These are phyloP conservation scores for Solanum chiquidenum DNA, from an alignment of 257 asterid species.

Conservation along the genomic window DNA sequence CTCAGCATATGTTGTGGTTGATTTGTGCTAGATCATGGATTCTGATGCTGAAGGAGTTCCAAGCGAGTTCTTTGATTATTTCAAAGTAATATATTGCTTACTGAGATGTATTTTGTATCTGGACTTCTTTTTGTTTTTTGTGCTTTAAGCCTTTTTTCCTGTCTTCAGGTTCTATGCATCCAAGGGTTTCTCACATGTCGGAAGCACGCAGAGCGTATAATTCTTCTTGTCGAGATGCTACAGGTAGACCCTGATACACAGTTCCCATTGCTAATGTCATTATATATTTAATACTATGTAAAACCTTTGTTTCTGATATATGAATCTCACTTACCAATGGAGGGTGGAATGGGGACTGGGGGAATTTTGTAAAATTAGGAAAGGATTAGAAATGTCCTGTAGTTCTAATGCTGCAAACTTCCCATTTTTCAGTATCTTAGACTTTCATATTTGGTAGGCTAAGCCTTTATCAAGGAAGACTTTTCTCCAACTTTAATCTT, in stretches of 20 bases:
- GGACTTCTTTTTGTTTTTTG: not conserved
- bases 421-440: not conserved
- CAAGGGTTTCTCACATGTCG: conserved; percentile 96
- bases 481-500: not conserved
- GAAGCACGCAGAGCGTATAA: conserved; percentile 93
- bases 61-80: conserved; percentile 95
- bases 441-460: not conserved
- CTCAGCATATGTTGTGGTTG: conserved; percentile 3
- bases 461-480: not conserved
- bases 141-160: not conserved
- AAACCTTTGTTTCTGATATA: not conserved
- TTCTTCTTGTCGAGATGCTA: conserved; percentile 97
- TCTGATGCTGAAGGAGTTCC: conserved; percentile 99
- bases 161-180: conserved; percentile 59
- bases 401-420: not conserved
- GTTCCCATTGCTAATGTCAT: not conserved
- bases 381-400: not conserved
- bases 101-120: not conserved
- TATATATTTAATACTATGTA: not conserved
- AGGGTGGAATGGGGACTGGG: not conserved
- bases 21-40: conserved; percentile 78
- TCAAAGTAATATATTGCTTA: conserved; percentile 39
- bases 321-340: not conserved
- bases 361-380: not conserved
- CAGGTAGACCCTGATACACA: conserved; percentile 35